Evolutionary conservation across 805 yeast species (phyloP).

Genomic region (Wickerhamomyces bovis): DNA sequence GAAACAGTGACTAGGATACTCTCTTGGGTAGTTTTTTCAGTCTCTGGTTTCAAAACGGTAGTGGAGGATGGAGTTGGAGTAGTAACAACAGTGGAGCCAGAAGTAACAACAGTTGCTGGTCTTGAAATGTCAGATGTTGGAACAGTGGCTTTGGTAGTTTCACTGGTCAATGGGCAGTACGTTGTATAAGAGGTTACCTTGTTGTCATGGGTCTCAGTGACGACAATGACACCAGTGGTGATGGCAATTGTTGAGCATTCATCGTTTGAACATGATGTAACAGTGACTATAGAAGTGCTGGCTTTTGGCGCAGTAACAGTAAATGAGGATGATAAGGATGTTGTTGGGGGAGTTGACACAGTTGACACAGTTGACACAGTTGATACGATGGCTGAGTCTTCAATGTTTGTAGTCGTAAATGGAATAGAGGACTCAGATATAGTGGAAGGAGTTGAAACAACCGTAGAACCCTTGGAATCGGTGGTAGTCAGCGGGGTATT

Average conservation of each 20-base stretch:
- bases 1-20: constrained; percentile 26
- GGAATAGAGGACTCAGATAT: not conserved
- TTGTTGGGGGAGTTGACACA: not conserved
- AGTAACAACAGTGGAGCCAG: not conserved
- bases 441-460: not conserved
- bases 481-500: not conserved
- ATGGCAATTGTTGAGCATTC: constrained; percentile 28
- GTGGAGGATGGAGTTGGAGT: not conserved
- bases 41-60: not conserved
- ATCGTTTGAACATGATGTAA: constrained; percentile 29
- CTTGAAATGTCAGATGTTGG: not conserved
- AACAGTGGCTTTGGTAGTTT: not conserved
- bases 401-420: not conserved
- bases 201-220: constrained; percentile 24
- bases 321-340: constrained; percentile 9
- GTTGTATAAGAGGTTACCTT: constrained; percentile 33
- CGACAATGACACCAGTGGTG: constrained; percentile 29
- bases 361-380: not conserved
- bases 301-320: not conserved
- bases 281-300: constrained; percentile 29
- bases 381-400: not conserved
- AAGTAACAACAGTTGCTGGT: not conserved
- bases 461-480: not conserved
- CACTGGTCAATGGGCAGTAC: constrained; percentile 25
- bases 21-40: not conserved